These are phyloP conservation scores for Pythium rishiriense DNA, from an alignment of 352 stramenopile species.

Conservation along the genomic window DNA sequence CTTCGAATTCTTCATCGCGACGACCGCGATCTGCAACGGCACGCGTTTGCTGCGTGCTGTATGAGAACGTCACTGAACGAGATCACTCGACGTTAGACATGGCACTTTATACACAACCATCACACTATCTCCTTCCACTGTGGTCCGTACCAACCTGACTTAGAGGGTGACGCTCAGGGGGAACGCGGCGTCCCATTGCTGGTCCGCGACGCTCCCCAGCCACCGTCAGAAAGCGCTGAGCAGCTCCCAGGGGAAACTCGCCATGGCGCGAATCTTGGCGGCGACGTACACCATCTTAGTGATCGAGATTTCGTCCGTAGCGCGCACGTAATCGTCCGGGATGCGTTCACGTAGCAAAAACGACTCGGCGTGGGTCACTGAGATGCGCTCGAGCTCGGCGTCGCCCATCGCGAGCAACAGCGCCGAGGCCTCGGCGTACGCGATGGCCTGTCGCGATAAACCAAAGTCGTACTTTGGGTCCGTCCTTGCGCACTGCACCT, in stretches of 20 bases:
- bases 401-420: conserved; percentile 55
- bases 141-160: background rate
- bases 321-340: conserved; percentile 39
- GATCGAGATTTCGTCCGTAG: conserved; percentile 38
- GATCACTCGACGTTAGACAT: no score
- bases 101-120: no score
- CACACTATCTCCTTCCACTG: no score
- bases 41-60: conserved; percentile 64
- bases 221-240: conserved; percentile 15
- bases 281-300: background rate
- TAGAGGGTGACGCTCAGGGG: conserved; percentile 17
- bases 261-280: conserved; percentile 4
- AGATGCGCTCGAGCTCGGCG: conserved; percentile 36
- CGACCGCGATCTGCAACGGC: conserved; percentile 75
- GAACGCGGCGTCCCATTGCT: conserved; percentile 14
- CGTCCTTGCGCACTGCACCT: conserved; percentile 36
- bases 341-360: conserved; percentile 58
- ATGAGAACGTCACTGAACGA: background rate
- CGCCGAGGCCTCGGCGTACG: conserved; percentile 51
- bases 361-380: conserved; percentile 36
- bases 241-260: conserved; percentile 21
- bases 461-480: conserved; percentile 50
- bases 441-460: conserved; percentile 33
- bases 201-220: conserved; percentile 15
- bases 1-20: conserved; percentile 67